A percentile compares a stretch with the other conserved stretches of the same genome.
phyloP scores from a whole-genome alignment of 2,329 filamentous ascomycete genomes.

The Zymoseptoria brevis region DNA sequence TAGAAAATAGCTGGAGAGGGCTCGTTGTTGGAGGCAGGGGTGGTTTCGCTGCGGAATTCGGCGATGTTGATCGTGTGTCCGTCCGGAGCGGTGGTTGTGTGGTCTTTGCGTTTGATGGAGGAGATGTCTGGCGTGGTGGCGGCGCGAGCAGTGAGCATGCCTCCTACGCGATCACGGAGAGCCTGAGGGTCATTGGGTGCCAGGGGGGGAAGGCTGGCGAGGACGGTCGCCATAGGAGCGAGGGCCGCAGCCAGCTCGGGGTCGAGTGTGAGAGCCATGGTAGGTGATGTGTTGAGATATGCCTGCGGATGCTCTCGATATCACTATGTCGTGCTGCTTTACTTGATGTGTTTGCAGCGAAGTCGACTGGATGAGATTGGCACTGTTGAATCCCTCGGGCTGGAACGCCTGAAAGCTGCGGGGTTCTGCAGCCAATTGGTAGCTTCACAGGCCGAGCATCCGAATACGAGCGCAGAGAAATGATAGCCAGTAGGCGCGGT shows the following conservation, averaged over 20 bases:
- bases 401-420: background rate
- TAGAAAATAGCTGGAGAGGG: slow-evolving; percentile 5
- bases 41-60: slow-evolving; percentile 9
- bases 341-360: background rate
- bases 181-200: slow-evolving; percentile 12
- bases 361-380: no score
- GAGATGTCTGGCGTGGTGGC: slow-evolving; percentile 3
- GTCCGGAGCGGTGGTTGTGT: slow-evolving; percentile 5
- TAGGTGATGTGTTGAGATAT: background rate
- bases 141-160: background rate
- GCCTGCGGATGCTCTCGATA: background rate
- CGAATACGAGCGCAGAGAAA: no score
- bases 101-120: slow-evolving; percentile 6
- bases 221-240: slow-evolving; percentile 7
- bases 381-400: no score
- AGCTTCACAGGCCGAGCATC: no score
- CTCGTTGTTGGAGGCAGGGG: background rate
- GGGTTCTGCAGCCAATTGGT: background rate
- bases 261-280: slow-evolving; percentile 9
- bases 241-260: slow-evolving; percentile 11
- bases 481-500: no score
- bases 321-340: background rate
- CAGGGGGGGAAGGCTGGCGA: slow-evolving; percentile 7
- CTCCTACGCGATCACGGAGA: slow-evolving; percentile 5
- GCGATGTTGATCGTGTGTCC: slow-evolving; percentile 8